A percentile compares a stretch with the other conserved stretches of the same genome.
Conservation (phyloP, 225 moss, liverwort and hornwort species). For the Lunularia cruciata region DNA sequence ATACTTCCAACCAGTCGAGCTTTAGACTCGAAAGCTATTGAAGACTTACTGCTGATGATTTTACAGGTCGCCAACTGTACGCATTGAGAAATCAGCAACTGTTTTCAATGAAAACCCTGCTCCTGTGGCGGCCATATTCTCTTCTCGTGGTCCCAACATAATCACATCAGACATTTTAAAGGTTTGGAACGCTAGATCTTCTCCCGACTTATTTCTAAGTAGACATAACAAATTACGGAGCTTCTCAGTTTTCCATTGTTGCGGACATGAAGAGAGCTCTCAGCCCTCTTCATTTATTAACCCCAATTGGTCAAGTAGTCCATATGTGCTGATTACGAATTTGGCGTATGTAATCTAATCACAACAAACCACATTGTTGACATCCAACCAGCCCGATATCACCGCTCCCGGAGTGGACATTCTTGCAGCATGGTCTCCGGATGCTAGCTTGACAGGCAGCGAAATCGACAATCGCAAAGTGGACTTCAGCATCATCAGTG, state of each 20-base stretch:
- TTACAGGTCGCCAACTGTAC: constrained; percentile 16
- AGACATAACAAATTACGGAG: too few species aligned
- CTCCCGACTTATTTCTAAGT: too few species aligned
- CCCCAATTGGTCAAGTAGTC: too few species aligned
- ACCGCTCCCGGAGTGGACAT: constrained; percentile 68
- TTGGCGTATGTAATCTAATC: too few species aligned
- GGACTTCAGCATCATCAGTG: constrained; percentile 19
- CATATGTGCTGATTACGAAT: too few species aligned
- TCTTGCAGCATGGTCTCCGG: constrained; percentile 56
- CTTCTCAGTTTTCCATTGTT: too few species aligned
- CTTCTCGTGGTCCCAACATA: constrained; percentile 25
- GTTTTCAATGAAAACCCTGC: constrained; percentile 9
- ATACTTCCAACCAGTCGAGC: not conserved
- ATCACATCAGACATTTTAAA: constrained; percentile 27
- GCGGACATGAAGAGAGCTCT: too few species aligned
- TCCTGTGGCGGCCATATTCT: constrained; percentile 12
- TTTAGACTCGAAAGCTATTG: not conserved
- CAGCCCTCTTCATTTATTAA: too few species aligned
- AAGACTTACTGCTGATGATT: not conserved
- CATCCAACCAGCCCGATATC: constrained; percentile 59
- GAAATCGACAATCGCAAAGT: constrained; percentile 33
- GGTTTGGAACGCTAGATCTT: constrained; percentile 9
- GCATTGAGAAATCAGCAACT: constrained; percentile 7
- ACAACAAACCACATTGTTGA: too few species aligned
- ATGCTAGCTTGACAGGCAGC: constrained; percentile 26